Evolutionary conservation across 345 rosid species (phyloP).

Genomic region (Clarkia xantiana): DNA sequence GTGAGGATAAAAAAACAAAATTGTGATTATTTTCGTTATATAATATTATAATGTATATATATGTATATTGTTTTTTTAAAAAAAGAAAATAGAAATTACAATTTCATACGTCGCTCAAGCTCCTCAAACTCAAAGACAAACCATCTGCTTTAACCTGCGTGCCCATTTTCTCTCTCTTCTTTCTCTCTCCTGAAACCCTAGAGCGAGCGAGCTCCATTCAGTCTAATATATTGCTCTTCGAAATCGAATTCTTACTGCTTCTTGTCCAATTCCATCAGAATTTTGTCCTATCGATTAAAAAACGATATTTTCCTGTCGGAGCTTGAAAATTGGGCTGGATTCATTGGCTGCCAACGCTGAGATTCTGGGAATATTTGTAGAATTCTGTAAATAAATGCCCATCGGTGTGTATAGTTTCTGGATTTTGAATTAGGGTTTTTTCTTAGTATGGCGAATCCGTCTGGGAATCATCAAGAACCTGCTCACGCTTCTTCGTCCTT

Average conservation of each 20-base stretch:
- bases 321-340: background rate
- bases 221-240: background rate
- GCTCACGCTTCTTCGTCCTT: slow-evolving; percentile 22
- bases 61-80: no score
- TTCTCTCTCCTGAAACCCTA: background rate
- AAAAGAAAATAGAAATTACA: no score
- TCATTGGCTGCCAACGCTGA: background rate
- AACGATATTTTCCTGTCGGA: background rate
- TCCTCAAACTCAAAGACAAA: no score
- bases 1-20: no score
- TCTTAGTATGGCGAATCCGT: slow-evolving; percentile 36
- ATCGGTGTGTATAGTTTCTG: background rate
- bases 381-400: background rate
- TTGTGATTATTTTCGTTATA: no score
- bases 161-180: no score
- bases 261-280: background rate
- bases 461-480: slow-evolving; percentile 34
- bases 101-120: no score
- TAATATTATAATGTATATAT: no score
- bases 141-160: no score
- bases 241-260: background rate
- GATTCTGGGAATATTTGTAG: background rate
- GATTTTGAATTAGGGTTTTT: background rate
- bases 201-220: slow-evolving; percentile 4
- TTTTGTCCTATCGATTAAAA: background rate